Evolutionary conservation across 2,329 filamentous ascomycete genomes (phyloP).

Genomic region (Venturia pyrina): DNA sequence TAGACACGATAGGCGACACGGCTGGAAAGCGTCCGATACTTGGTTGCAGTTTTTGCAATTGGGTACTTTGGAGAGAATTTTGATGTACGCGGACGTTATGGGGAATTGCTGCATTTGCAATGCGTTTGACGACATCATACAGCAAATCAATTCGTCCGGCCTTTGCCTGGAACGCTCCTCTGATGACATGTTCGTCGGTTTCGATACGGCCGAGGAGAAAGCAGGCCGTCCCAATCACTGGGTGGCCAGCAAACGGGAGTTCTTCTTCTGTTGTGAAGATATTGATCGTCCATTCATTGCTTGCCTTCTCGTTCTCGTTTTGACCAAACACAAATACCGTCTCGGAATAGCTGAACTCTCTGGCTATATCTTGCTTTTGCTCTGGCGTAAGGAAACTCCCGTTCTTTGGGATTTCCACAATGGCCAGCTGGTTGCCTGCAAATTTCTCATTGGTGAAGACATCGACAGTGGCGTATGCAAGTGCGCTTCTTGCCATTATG

Average conservation of each 20-base stretch:
- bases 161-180: slow-evolving; percentile 32
- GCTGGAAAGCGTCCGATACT: slow-evolving; percentile 18
- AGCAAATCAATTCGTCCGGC: slow-evolving; percentile 34
- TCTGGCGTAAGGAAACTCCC: slow-evolving; percentile 29
- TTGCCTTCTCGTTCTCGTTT: slow-evolving; percentile 14
- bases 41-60: slow-evolving; percentile 28
- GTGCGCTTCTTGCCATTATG: not conserved
- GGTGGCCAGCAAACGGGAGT: slow-evolving; percentile 49
- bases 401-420: slow-evolving; percentile 37
- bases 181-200: slow-evolving; percentile 17
- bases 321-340: slow-evolving; percentile 43
- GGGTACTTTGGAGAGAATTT: slow-evolving; percentile 21
- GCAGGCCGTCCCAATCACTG: slow-evolving; percentile 45
- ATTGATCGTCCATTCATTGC: slow-evolving; percentile 35
- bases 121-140: slow-evolving; percentile 29
- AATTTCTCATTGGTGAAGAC: slow-evolving; percentile 9
- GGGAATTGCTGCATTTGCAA: slow-evolving; percentile 48
- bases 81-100: slow-evolving; percentile 56
- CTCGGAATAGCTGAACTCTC: slow-evolving; percentile 50
- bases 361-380: slow-evolving; percentile 44
- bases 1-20: slow-evolving; percentile 30
- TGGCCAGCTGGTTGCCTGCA: slow-evolving; percentile 44
- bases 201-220: slow-evolving; percentile 31
- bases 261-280: slow-evolving; percentile 44
- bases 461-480: slow-evolving; percentile 4